A percentile compares a stretch with the other conserved stretches of the same genome.
phyloP scores from a whole-genome alignment of 129 eudicot genomes.

The Helianthus annuus region HanXRQr2.0-SUNRISE NC_035447.2:38763265-38763764 shows the following conservation, averaged over 20 bases:
- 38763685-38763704: too few relatives aligned
- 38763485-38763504: not conserved
- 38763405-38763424: not conserved
- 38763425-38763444: not conserved
- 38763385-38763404: not conserved
- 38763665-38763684: too few relatives aligned
- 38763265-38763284: not conserved
- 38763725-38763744: too few relatives aligned
- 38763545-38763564: too few relatives aligned
- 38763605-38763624: too few relatives aligned
- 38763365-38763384: not conserved
- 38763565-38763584: too few relatives aligned
- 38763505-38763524: not conserved
- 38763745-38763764: too few relatives aligned
- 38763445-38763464: not conserved
- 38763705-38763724: too few relatives aligned
- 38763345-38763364: not conserved
- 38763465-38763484: not conserved
- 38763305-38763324: not conserved
- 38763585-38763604: too few relatives aligned
- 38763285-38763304: not conserved
- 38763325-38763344: not conserved
- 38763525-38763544: not conserved
- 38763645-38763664: too few relatives aligned
- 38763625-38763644: too few relatives aligned